These are phyloP conservation scores for Oryza glumipatula DNA, from an alignment of 176 grass and related monocot species.

Conservation along the genomic window DNA sequence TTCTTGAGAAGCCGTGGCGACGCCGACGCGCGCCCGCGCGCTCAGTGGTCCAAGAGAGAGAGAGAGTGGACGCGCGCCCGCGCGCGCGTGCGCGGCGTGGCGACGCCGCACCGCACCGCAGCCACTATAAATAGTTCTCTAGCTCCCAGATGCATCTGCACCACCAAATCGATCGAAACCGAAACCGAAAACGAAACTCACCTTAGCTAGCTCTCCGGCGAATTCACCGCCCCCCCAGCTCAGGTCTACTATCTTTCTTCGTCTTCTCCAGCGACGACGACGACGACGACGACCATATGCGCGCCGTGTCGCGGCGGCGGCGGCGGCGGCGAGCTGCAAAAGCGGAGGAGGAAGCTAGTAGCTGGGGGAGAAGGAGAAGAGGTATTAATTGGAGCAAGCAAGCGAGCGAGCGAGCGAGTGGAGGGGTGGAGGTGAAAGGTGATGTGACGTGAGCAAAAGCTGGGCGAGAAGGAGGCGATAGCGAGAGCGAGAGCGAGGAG, in stretches of 20 bases:
- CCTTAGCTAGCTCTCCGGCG: background rate
- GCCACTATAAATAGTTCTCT: slow-evolving; percentile 29
- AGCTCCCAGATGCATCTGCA: background rate
- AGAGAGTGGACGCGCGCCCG: background rate
- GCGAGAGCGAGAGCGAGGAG: background rate
- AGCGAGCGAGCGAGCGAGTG: slow-evolving; percentile 35
- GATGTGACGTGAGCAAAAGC: slow-evolving; percentile 75
- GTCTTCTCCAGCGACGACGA: background rate
- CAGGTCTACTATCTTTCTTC: background rate
- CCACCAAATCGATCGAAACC: too few relatives aligned
- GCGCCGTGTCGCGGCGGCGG: too few relatives aligned
- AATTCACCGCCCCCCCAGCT: background rate
- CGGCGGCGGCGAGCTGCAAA: background rate
- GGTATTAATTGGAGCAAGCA: slow-evolving; percentile 22
- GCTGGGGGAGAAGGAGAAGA: background rate
- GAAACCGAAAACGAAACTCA: background rate
- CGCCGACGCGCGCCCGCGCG: too few relatives aligned
- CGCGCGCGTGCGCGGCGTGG: background rate
- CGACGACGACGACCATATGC: background rate
- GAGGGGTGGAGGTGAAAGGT: slow-evolving; percentile 56
- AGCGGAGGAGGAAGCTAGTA: background rate
- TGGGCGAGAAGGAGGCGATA: background rate
- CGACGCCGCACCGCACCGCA: background rate
- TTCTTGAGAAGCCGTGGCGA: slow-evolving; percentile 38
- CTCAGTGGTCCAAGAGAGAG: slow-evolving; percentile 29